Conservation (phyloP, 2,329 filamentous ascomycete species). For the Cordyceps militaris region DNA sequence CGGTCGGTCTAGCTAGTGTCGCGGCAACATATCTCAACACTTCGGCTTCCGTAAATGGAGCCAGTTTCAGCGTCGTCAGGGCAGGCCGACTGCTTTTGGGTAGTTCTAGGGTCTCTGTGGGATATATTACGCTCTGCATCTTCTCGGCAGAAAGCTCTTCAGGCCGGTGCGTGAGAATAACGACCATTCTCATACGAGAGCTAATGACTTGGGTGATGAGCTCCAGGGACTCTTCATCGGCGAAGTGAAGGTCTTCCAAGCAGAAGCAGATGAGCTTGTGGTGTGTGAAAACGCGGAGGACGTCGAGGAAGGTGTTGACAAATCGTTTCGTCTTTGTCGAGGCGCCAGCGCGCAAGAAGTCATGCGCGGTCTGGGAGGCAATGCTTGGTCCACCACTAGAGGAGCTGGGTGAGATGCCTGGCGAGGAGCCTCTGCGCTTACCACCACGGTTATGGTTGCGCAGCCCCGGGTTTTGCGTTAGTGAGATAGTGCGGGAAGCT, state of each 20-base stretch:
- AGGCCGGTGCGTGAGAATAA: constrained; percentile 70
- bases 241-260: constrained; percentile 84
- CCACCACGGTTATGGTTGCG: constrained; percentile 27
- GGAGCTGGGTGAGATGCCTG: constrained; percentile 35
- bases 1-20: constrained; percentile 66
- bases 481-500: constrained; percentile 30
- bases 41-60: constrained; percentile 69
- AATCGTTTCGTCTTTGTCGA: constrained; percentile 64
- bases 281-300: constrained; percentile 71
- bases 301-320: constrained; percentile 82
- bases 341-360: constrained; percentile 51
- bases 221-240: constrained; percentile 80
- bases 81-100: constrained; percentile 42
- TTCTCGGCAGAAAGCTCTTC: constrained; percentile 54
- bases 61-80: constrained; percentile 64
- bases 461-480: constrained; percentile 25
- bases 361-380: constrained; percentile 47
- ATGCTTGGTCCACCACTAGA: constrained; percentile 30
- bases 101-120: constrained; percentile 42
- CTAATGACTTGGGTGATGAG: constrained; percentile 74
- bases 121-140: constrained; percentile 47
- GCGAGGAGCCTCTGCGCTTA: constrained; percentile 43
- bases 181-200: constrained; percentile 71
- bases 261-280: constrained; percentile 85
- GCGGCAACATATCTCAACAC: constrained; percentile 75